Conservation (phyloP, 805 yeast genomes). For the Candida silvicultrix region DNA sequence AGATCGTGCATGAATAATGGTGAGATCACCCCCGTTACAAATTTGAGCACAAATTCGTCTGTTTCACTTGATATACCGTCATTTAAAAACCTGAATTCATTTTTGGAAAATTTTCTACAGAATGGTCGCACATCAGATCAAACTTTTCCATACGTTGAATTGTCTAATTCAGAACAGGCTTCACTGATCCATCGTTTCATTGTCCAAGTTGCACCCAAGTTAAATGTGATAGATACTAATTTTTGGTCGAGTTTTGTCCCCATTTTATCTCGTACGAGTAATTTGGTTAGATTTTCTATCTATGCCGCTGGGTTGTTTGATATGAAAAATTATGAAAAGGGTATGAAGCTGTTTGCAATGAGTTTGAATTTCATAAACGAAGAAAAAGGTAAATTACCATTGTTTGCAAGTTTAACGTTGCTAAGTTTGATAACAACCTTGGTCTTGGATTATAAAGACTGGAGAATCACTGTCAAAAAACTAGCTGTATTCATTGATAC, state of each 20-base stretch:
- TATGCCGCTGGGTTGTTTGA: background rate
- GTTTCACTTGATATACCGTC: background rate
- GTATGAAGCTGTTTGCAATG: background rate
- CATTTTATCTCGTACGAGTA: conserved; percentile 1
- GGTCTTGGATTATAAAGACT: background rate
- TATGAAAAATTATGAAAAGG: background rate
- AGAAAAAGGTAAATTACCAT: background rate
- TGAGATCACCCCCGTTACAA: background rate
- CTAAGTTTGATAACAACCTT: background rate
- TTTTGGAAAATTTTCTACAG: background rate
- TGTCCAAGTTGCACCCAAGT: conserved; percentile 1
- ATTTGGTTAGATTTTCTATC: conserved; percentile 4
- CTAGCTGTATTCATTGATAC: background rate
- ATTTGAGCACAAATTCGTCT: background rate
- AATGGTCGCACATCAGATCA: no score
- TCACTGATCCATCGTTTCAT: conserved; percentile 4
- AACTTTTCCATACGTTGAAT: background rate
- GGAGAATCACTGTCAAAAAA: background rate
- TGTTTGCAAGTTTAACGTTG: background rate
- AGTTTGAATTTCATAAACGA: background rate
- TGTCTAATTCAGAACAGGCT: conserved; percentile 3
- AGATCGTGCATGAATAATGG: background rate
- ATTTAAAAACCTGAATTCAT: background rate
- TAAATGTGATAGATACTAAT: conserved; percentile 1
- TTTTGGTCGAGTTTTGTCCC: conserved; percentile 2